Conservation (phyloP, 176 grass and related monocot species). For the Carex cristatella region DNA sequence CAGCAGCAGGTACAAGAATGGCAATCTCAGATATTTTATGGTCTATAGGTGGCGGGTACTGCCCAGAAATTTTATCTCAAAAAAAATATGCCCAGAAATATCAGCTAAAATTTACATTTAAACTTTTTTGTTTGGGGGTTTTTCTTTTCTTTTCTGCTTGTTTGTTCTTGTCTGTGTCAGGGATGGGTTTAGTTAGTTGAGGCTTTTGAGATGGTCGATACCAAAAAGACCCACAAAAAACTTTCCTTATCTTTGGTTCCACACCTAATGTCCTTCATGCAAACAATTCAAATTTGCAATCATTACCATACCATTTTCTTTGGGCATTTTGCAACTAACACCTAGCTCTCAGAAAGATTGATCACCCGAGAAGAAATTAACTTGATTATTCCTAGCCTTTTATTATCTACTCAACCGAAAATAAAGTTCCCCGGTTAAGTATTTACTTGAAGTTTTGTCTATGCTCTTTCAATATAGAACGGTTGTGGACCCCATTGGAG, state of each 20-base stretch:
- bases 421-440: neutral
- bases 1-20: constrained; percentile 68
- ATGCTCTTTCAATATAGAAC: constrained; percentile 48
- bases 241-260: neutral
- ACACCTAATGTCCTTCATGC: neutral
- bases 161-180: neutral
- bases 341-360: neutral
- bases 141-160: neutral
- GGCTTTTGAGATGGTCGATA: neutral
- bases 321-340: neutral
- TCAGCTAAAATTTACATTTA: neutral
- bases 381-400: neutral
- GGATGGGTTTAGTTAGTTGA: neutral
- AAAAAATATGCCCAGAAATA: neutral
- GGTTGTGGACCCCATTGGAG: constrained; percentile 61
- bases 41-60: neutral
- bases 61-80: too few relatives aligned
- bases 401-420: neutral
- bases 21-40: neutral
- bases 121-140: neutral
- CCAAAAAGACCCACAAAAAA: neutral
- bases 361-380: neutral
- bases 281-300: neutral
- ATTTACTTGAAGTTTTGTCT: constrained; percentile 28
- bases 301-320: neutral